phyloP scores from a whole-genome alignment of 805 yeast genomes.

The Diddensiella santjacobensis region DNA sequence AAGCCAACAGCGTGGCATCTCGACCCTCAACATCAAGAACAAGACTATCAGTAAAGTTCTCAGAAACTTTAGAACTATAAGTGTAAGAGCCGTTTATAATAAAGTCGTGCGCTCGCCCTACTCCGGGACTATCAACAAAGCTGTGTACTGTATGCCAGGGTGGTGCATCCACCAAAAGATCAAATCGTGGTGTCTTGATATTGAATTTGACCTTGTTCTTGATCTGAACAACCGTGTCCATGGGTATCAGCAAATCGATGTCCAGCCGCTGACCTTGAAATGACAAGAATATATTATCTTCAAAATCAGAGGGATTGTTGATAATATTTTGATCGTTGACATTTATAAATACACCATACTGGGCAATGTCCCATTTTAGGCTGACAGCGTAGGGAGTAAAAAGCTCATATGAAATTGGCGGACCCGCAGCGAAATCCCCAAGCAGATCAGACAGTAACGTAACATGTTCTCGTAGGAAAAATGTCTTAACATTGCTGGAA shows the following conservation, averaged over 20 bases:
- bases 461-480: conserved; percentile 77
- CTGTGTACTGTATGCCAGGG: conserved; percentile 86
- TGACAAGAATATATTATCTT: conserved; percentile 72
- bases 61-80: conserved; percentile 52
- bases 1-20: conserved; percentile 62
- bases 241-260: conserved; percentile 53
- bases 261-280: conserved; percentile 60
- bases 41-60: conserved; percentile 66
- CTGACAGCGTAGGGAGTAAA: conserved; percentile 69
- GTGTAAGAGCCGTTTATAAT: conserved; percentile 62
- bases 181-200: conserved; percentile 49
- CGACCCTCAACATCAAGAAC: conserved; percentile 62
- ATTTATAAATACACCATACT: conserved; percentile 64
- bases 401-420: conserved; percentile 58
- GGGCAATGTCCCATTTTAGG: conserved; percentile 53
- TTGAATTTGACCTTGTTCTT: conserved; percentile 22
- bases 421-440: conserved; percentile 73
- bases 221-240: conserved; percentile 37
- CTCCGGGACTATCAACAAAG: conserved; percentile 56
- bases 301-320: conserved; percentile 80
- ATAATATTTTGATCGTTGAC: conserved; percentile 86
- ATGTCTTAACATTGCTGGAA: conserved; percentile 54
- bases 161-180: conserved; percentile 69
- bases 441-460: conserved; percentile 66
- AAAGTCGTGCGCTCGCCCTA: conserved; percentile 68